Conservation (phyloP, 1,284 basidiomycete genomes). For the Trichosporon asahii region DNA sequence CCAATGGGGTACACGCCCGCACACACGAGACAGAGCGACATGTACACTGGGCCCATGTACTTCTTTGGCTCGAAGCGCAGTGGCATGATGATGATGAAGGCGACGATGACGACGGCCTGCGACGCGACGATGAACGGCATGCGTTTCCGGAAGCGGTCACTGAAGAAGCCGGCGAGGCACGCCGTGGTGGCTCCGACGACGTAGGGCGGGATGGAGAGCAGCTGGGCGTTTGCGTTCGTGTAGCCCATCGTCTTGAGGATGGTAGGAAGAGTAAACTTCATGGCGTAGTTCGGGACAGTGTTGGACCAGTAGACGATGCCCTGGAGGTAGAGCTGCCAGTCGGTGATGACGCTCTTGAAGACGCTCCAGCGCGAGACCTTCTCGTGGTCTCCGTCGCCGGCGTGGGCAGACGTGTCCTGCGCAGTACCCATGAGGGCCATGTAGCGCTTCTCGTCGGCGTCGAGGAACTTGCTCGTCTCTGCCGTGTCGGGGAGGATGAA, state of each 20-base stretch:
- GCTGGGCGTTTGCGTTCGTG: slow-evolving; percentile 30
- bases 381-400: background rate
- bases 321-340: slow-evolving; percentile 18
- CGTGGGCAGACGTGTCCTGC: slow-evolving; percentile 9
- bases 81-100: slow-evolving; percentile 23
- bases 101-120: slow-evolving; percentile 19
- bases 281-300: slow-evolving; percentile 17
- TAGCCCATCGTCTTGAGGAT: slow-evolving; percentile 31
- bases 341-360: slow-evolving; percentile 11
- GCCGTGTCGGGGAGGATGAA: slow-evolving; percentile 19
- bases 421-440: background rate
- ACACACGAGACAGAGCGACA: slow-evolving; percentile 28
- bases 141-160: slow-evolving; percentile 25
- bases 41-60: slow-evolving; percentile 29
- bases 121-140: slow-evolving; percentile 25
- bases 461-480: slow-evolving; percentile 8
- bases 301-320: slow-evolving; percentile 18
- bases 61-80: slow-evolving; percentile 13
- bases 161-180: slow-evolving; percentile 25
- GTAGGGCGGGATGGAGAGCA: slow-evolving; percentile 38
- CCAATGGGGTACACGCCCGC: slow-evolving; percentile 35
- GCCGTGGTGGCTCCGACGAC: slow-evolving; percentile 27
- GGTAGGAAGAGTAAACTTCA: slow-evolving; percentile 29
- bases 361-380: slow-evolving; percentile 5
- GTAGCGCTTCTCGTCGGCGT: slow-evolving; percentile 17